Conservation (phyloP, 208 protist species). For the Leishmania martiniquensis region DNA sequence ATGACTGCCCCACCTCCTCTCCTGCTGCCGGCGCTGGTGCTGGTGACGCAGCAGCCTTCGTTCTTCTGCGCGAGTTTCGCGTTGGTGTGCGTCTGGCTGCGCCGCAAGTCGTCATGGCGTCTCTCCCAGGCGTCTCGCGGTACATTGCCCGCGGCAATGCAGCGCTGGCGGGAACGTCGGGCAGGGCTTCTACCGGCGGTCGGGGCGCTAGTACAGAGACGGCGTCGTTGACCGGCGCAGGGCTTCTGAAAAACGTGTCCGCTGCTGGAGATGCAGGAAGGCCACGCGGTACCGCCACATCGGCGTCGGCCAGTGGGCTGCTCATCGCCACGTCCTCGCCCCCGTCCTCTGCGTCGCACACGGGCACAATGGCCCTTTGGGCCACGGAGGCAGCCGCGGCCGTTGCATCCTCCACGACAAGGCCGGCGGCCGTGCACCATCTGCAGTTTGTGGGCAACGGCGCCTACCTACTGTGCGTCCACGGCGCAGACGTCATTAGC, state of each 20-base stretch:
- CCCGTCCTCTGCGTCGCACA: not conserved
- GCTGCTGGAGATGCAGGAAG: not conserved
- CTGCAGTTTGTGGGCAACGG: constrained; percentile 42
- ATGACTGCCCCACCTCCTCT: not conserved
- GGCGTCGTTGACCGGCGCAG: constrained; percentile 1
- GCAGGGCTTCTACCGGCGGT: not conserved
- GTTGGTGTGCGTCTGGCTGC: constrained; percentile 32
- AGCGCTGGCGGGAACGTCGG: not conserved
- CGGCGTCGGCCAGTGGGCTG: not conserved
- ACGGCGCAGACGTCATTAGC: constrained; percentile 27
- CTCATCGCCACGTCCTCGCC: not conserved
- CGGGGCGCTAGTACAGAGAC: no score
- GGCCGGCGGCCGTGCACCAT: constrained; percentile 27
- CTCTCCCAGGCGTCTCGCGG: constrained; percentile 20
- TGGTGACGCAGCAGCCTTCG: constrained; percentile 18
- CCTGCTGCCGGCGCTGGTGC: not conserved
- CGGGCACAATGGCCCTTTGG: constrained; percentile 14
- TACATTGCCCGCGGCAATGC: constrained; percentile 10
- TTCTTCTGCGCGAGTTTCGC: constrained; percentile 40
- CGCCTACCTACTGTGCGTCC: constrained; percentile 39
- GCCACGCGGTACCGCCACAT: not conserved
- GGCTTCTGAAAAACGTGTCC: not conserved
- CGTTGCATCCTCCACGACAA: constrained; percentile 3
- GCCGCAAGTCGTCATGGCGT: constrained; percentile 12
- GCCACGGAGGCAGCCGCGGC: constrained; percentile 15